A percentile compares a stretch with the other conserved stretches of the same genome.
Evolutionary conservation across 768 basidiomycete species (phyloP).

Genomic region (Galerina marginata): DNA sequence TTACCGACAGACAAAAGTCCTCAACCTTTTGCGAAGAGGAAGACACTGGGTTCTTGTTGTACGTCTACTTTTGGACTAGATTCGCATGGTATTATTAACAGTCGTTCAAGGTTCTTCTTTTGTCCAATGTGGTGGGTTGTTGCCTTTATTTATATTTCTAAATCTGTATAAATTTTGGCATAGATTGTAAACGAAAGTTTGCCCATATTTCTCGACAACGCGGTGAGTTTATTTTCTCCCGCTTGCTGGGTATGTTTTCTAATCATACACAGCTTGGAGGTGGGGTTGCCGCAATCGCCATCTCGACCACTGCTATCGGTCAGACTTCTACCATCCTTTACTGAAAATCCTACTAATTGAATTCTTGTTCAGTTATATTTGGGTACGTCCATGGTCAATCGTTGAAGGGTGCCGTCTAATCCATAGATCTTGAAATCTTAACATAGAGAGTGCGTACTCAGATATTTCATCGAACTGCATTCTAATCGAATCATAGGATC

Average conservation of each 20-base stretch:
- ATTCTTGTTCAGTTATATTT: conserved; percentile 63
- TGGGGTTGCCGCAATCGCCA: conserved; percentile 74
- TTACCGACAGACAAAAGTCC: background rate
- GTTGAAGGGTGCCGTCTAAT: background rate
- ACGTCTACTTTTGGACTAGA: conserved; percentile 20
- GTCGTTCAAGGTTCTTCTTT: conserved; percentile 69
- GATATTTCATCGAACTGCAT: background rate
- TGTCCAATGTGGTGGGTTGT: conserved; percentile 80
- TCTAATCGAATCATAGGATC: conserved; percentile 35
- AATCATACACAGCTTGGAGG: conserved; percentile 52
- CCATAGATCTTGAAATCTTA: background rate
- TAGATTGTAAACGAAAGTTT: conserved; percentile 85
- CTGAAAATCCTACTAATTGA: background rate
- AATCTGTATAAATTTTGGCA: background rate
- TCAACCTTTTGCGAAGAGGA: conserved; percentile 59
- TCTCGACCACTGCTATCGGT: conserved; percentile 79
- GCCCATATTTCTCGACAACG: conserved; percentile 81
- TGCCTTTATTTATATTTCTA: background rate
- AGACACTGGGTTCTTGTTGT: conserved; percentile 96
- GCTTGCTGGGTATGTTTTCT: background rate
- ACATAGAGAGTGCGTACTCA: conserved; percentile 70
- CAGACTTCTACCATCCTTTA: conserved; percentile 7
- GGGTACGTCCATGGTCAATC: conserved; percentile 55
- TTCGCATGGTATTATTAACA: background rate
- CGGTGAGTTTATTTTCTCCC: conserved; percentile 43